Evolutionary conservation across 2,329 filamentous ascomycete species (phyloP), one percentile per base, ranked within the genome.

Genomic region (Phyllosticta citrichinensis): DNA sequence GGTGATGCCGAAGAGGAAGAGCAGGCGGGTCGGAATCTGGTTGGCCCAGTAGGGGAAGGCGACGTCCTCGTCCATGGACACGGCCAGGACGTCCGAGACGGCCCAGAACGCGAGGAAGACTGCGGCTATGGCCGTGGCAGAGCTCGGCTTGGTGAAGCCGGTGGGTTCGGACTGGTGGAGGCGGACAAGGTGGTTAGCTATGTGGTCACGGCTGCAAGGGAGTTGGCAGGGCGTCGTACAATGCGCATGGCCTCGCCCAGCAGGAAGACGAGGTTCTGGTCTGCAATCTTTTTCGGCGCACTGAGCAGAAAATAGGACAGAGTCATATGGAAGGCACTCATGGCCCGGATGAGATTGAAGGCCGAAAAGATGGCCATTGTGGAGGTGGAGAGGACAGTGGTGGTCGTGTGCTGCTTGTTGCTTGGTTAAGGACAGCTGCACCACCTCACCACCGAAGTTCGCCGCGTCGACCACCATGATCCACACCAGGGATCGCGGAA

Each of bases 241-340:
- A 96, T 82, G 67, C 87, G 84, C 85, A 95, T 89, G 58, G 89
- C 85, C 74, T 95, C 88, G 60, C 91, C 91, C 25, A 96, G 77
- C 30, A 96, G 82, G 66, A 85, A 89, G 55, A 96, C 89, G 22
- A 96, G 74, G 58, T 87, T 85, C 69, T 95, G 90, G 70, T 93
- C 87, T 56, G 88, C 85, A 68, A 97, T 80, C 52, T 83, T 80
- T 63, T 78, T 76, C 5, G 92, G 92, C 62, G 81, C 86, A 52
- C 84, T 87, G 68, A 95, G 80, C 76, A 97, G 87, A 78, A 94
- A 90, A 75, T 87, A 91, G 68, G 87, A 91, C 56, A 94, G 79
- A 5, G 89, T 89, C 65, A 96, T 75, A 76, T 96, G 89, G 78
- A 94, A 91, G 71, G 96, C 82, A 67, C 88, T 88, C 67, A 96